Evolutionary conservation across 2,329 filamentous ascomycete genomes (phyloP), one percentile per base, ranked within the genome.

Genomic region (Leptographium radiaticola): DNA sequence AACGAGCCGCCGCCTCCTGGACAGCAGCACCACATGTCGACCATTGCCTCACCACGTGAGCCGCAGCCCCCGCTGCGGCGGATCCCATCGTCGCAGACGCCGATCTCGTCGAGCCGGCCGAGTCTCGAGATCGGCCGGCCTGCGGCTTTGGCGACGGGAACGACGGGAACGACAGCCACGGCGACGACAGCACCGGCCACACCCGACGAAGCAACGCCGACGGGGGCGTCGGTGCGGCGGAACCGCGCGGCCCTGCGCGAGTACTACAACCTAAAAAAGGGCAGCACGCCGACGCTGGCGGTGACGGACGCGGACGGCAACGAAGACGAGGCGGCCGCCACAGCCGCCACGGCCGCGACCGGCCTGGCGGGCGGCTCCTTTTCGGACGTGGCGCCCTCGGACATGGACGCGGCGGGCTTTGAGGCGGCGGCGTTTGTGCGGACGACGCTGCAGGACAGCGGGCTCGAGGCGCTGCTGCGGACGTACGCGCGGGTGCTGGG

Each of bases 241-340:
- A 95, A 95, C 70, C 86, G 91, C 59, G 81, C 86, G 54, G 91
- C 91, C 8, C 77, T 97, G 20, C 86, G 93, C 62, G 89, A 96
- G 65, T 97, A 95, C 74, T 97, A 97, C 71, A 93, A 93, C 65
- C 77, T 97, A 50, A 84, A 83, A 59, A 72, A 72, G 58, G 62
- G 43, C 44, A 13, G 13, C 20, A 64, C 67, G 59, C 76, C 66
- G 16, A 68, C 57, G 33, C 68, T 69, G 48, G 69, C 71, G 63
- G 71, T 68, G 62, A 79, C 68, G 58, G 75, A 60, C 52, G 38
- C 55, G 30, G 64, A 62, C 56, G 64, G 66, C 40, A 67, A 16
- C 38, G 39, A 7, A 18, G n/a, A 52, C 71, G 53, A 9, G 34
- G 34, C 34, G 61, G 66, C 55, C 25, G 38, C 44, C 18, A 16